These are phyloP conservation scores for Polytolypa hystricis DNA, from an alignment of 2,329 filamentous ascomycete genomes.

Conservation along the genomic window DNA sequence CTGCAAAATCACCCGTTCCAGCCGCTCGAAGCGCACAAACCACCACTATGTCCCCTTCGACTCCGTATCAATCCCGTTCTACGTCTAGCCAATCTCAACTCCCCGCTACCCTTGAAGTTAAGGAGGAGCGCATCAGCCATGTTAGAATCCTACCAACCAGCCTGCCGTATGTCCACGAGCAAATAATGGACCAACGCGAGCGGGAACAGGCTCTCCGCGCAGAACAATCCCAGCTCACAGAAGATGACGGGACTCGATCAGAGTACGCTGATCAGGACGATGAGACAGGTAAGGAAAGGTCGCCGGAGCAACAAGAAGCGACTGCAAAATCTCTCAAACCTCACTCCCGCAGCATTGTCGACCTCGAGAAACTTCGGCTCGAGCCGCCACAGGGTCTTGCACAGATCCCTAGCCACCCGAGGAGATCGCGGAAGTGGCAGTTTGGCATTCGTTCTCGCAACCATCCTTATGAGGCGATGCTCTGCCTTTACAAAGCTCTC, in stretches of 20 bases:
- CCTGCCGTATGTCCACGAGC: conserved; percentile 78
- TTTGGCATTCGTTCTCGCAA: conserved; percentile 95
- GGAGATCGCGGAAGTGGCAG: conserved; percentile 78
- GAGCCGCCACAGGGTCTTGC: conserved; percentile 47
- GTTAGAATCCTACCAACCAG: conserved; percentile 87
- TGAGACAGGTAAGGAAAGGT: conserved; percentile 17
- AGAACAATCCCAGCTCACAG: conserved; percentile 43
- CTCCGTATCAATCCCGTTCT: background rate
- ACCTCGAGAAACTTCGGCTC: conserved; percentile 51
- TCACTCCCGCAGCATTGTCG: conserved; percentile 61
- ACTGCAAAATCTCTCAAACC: conserved; percentile 73
- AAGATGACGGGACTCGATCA: conserved; percentile 10
- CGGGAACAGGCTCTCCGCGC: conserved; percentile 18
- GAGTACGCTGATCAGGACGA: conserved; percentile 1
- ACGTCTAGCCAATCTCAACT: background rate
- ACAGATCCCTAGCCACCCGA: conserved; percentile 39
- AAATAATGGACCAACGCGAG: conserved; percentile 60
- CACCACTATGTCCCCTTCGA: background rate
- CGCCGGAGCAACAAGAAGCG: conserved; percentile 65
- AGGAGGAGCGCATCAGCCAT: conserved; percentile 57
- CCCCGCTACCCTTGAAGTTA: conserved; percentile 16
- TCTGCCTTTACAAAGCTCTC: conserved; percentile 90
- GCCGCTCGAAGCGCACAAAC: background rate
- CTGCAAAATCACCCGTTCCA: background rate
- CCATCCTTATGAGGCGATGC: conserved; percentile 82